Percentiles rank a stretch among this genome's conserved stretches.
phyloP scores from a whole-genome alignment of 2,329 filamentous ascomycete genomes.

The Diaporthe vexans region DNA sequence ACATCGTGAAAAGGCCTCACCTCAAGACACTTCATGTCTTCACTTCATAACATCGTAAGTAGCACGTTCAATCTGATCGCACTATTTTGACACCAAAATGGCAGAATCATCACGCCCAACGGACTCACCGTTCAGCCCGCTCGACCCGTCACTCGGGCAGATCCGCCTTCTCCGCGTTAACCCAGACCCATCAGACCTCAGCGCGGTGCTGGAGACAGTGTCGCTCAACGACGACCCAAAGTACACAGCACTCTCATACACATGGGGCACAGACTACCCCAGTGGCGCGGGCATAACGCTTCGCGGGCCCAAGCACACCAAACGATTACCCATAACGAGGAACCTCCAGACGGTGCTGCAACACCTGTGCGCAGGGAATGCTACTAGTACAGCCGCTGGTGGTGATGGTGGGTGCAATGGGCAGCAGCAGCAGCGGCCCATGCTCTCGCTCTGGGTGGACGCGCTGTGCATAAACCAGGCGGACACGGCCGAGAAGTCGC shows the following conservation, averaged over 20 bases:
- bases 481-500: slow-evolving; percentile 15
- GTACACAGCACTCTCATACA: slow-evolving; percentile 19
- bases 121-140: neutral
- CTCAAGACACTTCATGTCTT: neutral
- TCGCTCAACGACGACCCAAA: neutral
- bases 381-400: too few species aligned
- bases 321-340: neutral
- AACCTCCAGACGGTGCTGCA: slow-evolving; percentile 25
- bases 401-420: too few species aligned
- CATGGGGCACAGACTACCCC: slow-evolving; percentile 13
- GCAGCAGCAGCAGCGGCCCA: too few species aligned
- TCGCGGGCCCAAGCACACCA: neutral
- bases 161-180: slow-evolving; percentile 27
- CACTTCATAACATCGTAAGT: neutral
- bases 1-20: neutral
- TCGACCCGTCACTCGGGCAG: slow-evolving; percentile 7
- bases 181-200: neutral
- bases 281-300: neutral
- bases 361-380: neutral
- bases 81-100: neutral
- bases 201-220: slow-evolving; percentile 4
- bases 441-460: slow-evolving; percentile 19
- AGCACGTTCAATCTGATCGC: neutral
- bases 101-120: neutral
- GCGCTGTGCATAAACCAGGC: slow-evolving; percentile 35